Conservation (phyloP, 345 rosid genomes). For the Limnanthes douglasii region DNA sequence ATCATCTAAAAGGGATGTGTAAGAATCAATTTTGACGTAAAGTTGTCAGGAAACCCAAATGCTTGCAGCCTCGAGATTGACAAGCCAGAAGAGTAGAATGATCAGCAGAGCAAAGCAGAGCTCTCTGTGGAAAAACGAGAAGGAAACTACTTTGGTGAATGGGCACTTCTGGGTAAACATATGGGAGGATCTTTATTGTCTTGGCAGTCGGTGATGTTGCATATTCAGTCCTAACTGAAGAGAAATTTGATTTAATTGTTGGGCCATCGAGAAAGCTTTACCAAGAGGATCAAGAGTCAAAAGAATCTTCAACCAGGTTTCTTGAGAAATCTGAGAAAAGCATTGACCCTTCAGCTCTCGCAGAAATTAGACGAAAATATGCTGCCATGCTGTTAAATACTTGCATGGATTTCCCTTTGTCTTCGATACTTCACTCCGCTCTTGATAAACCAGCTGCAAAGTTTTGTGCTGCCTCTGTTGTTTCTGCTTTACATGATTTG, state of each 20-base stretch:
- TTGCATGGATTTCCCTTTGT: too few species aligned
- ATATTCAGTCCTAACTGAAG: conserved; percentile 72
- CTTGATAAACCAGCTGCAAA: too few species aligned
- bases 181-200: conserved; percentile 58
- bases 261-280: conserved; percentile 69
- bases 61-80: conserved; percentile 52
- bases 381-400: too few species aligned
- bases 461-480: too few species aligned
- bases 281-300: conserved; percentile 51
- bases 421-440: too few species aligned
- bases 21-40: conserved; percentile 45
- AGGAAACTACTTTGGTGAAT: conserved; percentile 93
- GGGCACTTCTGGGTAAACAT: conserved; percentile 80
- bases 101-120: conserved; percentile 16
- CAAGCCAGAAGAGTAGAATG: conserved; percentile 19
- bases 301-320: too few species aligned
- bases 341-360: too few species aligned
- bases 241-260: conserved; percentile 61
- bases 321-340: too few species aligned
- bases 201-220: conserved; percentile 69
- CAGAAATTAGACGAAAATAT: too few species aligned
- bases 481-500: too few species aligned
- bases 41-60: conserved; percentile 36
- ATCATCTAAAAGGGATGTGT: conserved; percentile 81
- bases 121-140: conserved; percentile 60